Evolutionary conservation across 2,329 filamentous ascomycete species (phyloP).

Genomic region (Trichoderma simmonsii): DNA sequence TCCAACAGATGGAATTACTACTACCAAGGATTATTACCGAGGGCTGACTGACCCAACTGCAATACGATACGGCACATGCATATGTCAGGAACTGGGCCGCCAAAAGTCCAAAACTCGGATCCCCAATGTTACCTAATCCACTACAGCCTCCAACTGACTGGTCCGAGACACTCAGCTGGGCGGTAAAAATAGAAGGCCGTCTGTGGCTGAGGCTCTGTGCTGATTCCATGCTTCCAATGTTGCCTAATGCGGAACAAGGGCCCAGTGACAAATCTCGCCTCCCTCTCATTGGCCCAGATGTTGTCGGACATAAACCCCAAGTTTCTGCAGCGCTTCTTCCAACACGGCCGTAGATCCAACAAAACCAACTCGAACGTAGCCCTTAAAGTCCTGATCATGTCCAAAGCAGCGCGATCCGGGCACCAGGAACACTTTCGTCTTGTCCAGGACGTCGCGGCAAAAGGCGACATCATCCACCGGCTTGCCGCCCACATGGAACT

Average conservation of each 20-base stretch:
- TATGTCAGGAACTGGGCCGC: neutral
- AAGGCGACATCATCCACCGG: conserved; percentile 71
- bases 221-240: neutral
- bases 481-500: conserved; percentile 58
- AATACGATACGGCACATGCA: neutral
- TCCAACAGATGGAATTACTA: neutral
- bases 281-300: neutral
- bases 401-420: conserved; percentile 76
- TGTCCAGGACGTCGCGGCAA: conserved; percentile 63
- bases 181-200: neutral
- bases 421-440: conserved; percentile 69
- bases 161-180: neutral
- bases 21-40: neutral
- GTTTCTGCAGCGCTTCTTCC: conserved; percentile 57
- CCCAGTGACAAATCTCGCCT: neutral
- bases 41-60: neutral
- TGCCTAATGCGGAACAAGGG: neutral
- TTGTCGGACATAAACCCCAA: conserved; percentile 39
- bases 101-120: neutral
- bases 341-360: conserved; percentile 69
- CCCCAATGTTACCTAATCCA: neutral
- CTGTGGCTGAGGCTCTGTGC: neutral
- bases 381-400: conserved; percentile 60
- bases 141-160: neutral
- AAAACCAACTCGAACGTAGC: conserved; percentile 76